These are phyloP conservation scores for Mortierella sp. DNA, from an alignment of 371 early-diverging fungal genomes.

Conservation along the genomic window DNA sequence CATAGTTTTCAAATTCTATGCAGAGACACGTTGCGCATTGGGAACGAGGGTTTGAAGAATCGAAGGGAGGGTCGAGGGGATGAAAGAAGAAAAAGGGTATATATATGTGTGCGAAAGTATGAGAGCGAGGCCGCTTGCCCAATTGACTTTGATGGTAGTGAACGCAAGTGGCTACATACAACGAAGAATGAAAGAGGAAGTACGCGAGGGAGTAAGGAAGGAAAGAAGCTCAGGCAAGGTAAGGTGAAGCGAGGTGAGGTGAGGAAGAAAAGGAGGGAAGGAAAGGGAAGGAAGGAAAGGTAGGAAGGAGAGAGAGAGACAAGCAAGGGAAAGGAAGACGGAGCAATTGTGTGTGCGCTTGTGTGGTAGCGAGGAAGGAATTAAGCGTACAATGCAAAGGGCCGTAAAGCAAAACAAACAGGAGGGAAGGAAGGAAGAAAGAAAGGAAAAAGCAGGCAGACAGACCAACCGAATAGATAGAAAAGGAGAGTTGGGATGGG, in stretches of 20 bases:
- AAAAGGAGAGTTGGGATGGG: too few relatives aligned
- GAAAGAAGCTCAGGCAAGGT: background rate
- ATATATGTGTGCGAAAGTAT: background rate
- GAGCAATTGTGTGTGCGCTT: too few relatives aligned
- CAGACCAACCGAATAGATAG: too few relatives aligned
- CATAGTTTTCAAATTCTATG: conserved; percentile 1
- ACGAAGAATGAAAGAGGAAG: conserved; percentile 3
- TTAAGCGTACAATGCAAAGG: too few relatives aligned
- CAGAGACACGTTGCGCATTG: background rate
- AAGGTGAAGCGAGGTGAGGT: background rate
- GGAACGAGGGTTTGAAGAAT: background rate
- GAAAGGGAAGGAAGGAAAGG: background rate
- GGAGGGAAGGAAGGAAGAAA: too few relatives aligned
- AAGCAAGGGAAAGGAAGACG: background rate
- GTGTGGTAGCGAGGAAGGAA: too few relatives aligned
- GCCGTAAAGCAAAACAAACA: too few relatives aligned
- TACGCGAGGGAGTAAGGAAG: background rate
- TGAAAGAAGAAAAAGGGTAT: background rate
- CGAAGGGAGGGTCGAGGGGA: background rate
- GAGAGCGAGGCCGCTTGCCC: background rate
- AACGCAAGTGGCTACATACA: background rate
- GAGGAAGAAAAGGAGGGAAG: background rate
- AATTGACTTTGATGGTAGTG: background rate
- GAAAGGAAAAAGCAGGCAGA: too few relatives aligned
- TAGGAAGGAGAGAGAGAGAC: background rate